These are phyloP conservation scores for Debaryomyces coudertii DNA, from an alignment of 1,139 yeast species.

Conservation along the genomic window DNA sequence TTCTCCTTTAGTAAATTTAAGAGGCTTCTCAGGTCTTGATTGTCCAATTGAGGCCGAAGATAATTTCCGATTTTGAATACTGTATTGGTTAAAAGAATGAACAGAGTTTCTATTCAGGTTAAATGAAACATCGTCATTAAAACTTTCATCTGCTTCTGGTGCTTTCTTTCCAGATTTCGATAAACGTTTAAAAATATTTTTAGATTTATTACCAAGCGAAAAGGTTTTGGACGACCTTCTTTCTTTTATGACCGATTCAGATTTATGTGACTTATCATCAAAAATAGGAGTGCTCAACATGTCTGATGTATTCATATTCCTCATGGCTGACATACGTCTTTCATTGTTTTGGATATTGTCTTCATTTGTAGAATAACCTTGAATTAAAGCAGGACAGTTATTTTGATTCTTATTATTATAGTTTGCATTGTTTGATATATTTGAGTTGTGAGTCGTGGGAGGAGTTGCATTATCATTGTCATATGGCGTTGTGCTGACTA, in stretches of 20 bases:
- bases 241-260: conserved; percentile 15
- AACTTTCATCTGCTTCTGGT: conserved; percentile 20
- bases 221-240: conserved; percentile 29
- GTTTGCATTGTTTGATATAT: neutral
- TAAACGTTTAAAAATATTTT: conserved; percentile 38
- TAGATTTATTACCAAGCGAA: conserved; percentile 33
- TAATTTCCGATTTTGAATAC: conserved; percentile 6
- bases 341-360: neutral
- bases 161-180: conserved; percentile 30
- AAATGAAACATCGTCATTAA: conserved; percentile 11
- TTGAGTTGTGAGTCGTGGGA: conserved; percentile 7
- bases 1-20: conserved; percentile 58
- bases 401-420: neutral
- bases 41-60: conserved; percentile 12
- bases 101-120: conserved; percentile 20
- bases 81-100: conserved; percentile 1
- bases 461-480: neutral
- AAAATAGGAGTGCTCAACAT: conserved; percentile 4
- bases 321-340: neutral
- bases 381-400: neutral
- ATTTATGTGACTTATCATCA: conserved; percentile 6
- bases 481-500: neutral
- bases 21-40: conserved; percentile 15
- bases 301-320: conserved; percentile 5
- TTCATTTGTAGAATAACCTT: neutral